Base-by-base conservation (phyloP, 2,329 filamentous ascomycete genomes). In the Nothophoma quercina region DNA sequence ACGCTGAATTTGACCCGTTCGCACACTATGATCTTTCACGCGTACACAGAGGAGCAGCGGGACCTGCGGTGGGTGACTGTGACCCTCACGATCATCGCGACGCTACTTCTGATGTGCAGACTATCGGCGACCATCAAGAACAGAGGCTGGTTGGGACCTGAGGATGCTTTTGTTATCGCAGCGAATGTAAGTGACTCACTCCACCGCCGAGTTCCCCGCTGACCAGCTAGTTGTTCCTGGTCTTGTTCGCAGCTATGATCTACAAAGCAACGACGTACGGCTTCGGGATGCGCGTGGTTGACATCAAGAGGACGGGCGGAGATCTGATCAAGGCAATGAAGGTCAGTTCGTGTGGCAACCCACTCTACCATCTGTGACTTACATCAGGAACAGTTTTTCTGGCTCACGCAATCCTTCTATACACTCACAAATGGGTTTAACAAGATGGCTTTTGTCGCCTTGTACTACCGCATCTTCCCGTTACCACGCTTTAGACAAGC, bases 401-500 rank as follows among this genome's bases (percentile, higher is more conserved):
- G 60, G 55, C 42, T 64, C 8, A 61, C 64, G 2, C 58, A 64
- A 13, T 22, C 56, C 2, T 65, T 67, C 51, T 67, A 68, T 51
- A 62, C 49, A 6, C 51, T 66, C 15, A 59, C 59, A 13, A 69
- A 64, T 21, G 58, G 55, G 28, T 61, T 67, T 49, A 67, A 63
- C 48, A 67, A 69, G 36, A 60, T 69, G 50, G 62, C 63, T 1
- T 65, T 67, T 29, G 34, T 69, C 2, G 55, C 59, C 6, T 45
- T 69, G 4, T 67, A 66, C 41, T 57, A 65, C 23, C 64, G 64
- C n/a, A 51, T 67, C 25, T 69, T 67, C 32, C 56, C 60, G 1
- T 45, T 62, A 28, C 30, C 41, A 13, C 48, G 46, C 3, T 69
- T 69, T 23, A 52, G 62, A 4, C 34, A 46, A 38, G 46, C 55